Conservation (phyloP, 441 rosid genomes). For the Metrosideros polymorpha region DNA sequence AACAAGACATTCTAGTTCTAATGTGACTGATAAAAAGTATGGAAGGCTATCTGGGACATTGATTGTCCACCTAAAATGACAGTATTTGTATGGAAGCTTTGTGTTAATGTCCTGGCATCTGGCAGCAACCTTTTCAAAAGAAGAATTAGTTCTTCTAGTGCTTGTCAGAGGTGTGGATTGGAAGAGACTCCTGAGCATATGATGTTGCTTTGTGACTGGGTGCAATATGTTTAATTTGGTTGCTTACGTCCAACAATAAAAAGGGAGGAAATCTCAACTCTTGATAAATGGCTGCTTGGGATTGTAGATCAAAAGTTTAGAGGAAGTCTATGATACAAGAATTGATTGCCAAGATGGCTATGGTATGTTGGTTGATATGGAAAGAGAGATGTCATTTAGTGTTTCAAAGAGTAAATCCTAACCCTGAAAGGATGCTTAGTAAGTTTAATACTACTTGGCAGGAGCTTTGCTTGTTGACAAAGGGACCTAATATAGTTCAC, state of each 20-base stretch:
- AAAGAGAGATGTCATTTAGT: not conserved
- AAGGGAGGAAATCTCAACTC: not conserved
- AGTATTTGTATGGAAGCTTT: not conserved
- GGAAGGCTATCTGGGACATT: not conserved
- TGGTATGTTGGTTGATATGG: not conserved
- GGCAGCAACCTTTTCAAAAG: not conserved
- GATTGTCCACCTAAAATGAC: not conserved
- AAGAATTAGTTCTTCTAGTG: not conserved
- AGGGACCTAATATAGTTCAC: not conserved
- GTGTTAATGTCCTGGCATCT: not conserved
- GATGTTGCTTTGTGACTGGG: not conserved
- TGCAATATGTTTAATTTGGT: not conserved
- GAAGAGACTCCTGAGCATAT: not conserved
- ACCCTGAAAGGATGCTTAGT: not conserved
- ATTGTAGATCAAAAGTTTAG: not conserved
- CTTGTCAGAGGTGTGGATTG: not conserved
- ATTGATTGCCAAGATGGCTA: not conserved
- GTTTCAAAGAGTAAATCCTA: not conserved
- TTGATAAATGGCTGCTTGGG: not conserved
- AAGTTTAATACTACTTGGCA: not conserved
- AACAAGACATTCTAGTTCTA: not conserved
- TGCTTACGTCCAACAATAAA: not conserved
- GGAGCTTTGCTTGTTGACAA: not conserved
- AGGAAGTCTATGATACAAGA: not conserved
- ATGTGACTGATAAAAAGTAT: not conserved